Base-by-base conservation (phyloP, 1,139 yeast species). In the Hansenula lynferdii region DNA sequence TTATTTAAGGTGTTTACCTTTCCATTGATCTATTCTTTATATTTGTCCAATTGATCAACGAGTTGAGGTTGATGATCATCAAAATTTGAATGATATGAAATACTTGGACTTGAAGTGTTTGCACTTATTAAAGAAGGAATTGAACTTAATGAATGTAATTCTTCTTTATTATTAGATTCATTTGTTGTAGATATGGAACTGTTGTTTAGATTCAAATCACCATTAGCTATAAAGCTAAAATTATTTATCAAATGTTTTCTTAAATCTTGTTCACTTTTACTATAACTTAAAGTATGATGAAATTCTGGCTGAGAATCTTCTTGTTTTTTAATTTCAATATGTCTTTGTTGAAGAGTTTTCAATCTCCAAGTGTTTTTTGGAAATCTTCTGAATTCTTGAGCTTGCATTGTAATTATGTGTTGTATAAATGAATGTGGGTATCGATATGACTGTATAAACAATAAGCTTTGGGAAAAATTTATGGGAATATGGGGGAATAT, bases 301-400 rank as follows among this genome's bases (percentile, higher is more conserved):
- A n/a, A n/a, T n/a, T 32, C 34, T n/a, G 16, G 22, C 12, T 17
- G 27, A 24, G 6, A 4, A n/a, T 36, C 28, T 24, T 36, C 39
- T 12, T 27, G 32, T 7, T 11, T 11, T 27, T 40, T 35, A 8
- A 41, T 26, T 3, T 39, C 24, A 7, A 48, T 27, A 29, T 48
- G 41, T 37, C 54, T 47, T 31, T 49, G 46, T 34, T 43, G 43
- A 17, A 49, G 36, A 6, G 27, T 38, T 16, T 39, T 38, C n/a
- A 49, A 40, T 35, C 54, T 41, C 54, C 54, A 49, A 28, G 54
- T 47, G 37, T 44, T 47, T 33, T 41, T 47, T 22, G 54, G 54
- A 35, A 33, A 48, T 35, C 42, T 44, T 45, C 53, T 48, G 35
- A 40, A 43, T 17, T 42, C 41, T 30, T 16, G 15, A 10, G 22